Base-by-base conservation (phyloP, 2,329 filamentous ascomycete genomes). In the Niveomyces coronatus region DNA sequence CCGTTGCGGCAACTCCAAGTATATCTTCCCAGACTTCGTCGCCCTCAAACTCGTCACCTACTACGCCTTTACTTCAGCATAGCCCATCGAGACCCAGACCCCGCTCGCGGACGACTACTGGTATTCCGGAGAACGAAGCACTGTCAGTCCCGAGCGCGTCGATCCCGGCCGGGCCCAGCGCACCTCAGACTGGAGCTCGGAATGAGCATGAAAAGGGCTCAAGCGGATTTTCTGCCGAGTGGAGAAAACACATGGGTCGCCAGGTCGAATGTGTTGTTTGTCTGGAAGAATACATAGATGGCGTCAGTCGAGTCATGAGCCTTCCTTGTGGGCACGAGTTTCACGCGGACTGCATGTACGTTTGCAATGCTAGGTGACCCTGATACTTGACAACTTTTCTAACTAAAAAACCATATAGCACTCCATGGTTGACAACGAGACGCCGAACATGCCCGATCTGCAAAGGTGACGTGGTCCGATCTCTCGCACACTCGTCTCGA, bases 361-460 rank as follows among this genome's bases (percentile, higher is more conserved):
- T 82, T 37, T 40, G 9, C 9, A 9, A n/a, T 15, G 10, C 7
- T 10, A 29, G 7, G 7, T 29, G 14, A 15, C 15, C 9, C 14
- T n/a, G n/a, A n/a, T n/a, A n/a, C n/a, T n/a, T n/a, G n/a, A n/a
- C n/a, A n/a, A n/a, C n/a, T n/a, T n/a, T n/a, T n/a, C n/a, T n/a
- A n/a, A 24, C 33, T 40, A 28, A 35, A 19, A 18, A 20, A 37
- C 31, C 39, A 18, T 42, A 16, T 46, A 94, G 87, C 55, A 96
- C 91, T 4, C 91, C 91, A 2, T 98, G 91, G 91, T 68, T 98
- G 37, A 95, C 89, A 1, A 96, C 88, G 13, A 80, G 89, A 34
- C 82, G 91, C 46, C 81, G 91, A 45, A 98, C 91, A n/a, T 98
- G 91, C 52, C 91, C 91, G 1, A 96, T 98, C 44, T 98, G 91